Evolutionary conservation across 2,329 filamentous ascomycete genomes (phyloP), one percentile per base, ranked within the genome.

Genomic region (Epichloe baconii): DNA sequence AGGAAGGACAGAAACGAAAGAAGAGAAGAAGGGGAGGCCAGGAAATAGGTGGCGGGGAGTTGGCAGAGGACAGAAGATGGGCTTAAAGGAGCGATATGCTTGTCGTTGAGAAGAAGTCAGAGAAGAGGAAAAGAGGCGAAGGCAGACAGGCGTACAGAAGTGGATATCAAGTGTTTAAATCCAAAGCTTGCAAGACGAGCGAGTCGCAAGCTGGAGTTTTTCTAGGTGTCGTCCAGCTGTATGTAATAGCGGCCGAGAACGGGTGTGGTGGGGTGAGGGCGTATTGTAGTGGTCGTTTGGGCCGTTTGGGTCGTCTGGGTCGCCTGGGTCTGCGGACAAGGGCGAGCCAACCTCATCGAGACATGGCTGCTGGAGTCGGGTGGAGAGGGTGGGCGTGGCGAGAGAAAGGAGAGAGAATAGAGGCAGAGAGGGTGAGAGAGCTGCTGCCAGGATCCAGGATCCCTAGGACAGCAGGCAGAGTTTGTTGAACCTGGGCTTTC

Each of bases 271-370:
- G 64, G 63, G 67, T 62, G 62, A 62, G 66, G 63, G 64, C 67
- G 35, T 47, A 38, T 35, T 47, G 45, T 5, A 47, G 34, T 17
- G 21, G 31, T 35, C 17, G 43, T 10, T 8, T 45, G 17, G 23
- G 15, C 4, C n/a, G 14, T 5, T 4, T 38, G 36, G 12, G 36
- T n/a, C 12, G 36, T 35, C 35, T 35, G 43, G 26, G 15, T 34
- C 15, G 23, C 34, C n/a, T 40, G 46, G 36, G 6, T 68, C 66
- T 66, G 61, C 62, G 66, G 65, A 66, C 65, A 62, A 65, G 61
- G 45, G 62, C 64, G 62, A 66, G 62, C 63, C 66, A 68, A 64
- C 68, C 68, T 71, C 69, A 72, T 74, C 68, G 68, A 68, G 66
- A 62, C 64, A 68, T 66, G 62, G 46, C 36, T 64, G 46, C 36